Conservation (phyloP, 345 rosid genomes). For the Syzygium oleosum region DNA sequence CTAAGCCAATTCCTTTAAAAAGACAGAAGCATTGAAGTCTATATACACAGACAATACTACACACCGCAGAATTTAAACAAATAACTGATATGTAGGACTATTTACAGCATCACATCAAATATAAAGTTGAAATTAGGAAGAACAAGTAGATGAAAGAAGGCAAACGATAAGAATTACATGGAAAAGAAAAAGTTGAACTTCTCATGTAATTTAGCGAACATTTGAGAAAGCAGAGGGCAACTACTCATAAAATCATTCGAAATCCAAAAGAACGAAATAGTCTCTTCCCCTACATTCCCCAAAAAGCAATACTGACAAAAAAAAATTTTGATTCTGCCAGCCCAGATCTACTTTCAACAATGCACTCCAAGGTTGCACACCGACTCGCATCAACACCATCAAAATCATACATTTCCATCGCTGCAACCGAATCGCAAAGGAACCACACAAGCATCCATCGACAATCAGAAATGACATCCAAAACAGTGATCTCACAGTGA, state of each 20-base stretch:
- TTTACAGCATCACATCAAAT: background rate
- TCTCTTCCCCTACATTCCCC: background rate
- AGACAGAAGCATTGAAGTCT: background rate
- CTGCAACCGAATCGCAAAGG: background rate
- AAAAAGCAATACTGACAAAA: background rate
- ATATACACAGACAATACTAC: background rate
- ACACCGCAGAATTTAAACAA: background rate
- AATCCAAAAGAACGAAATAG: background rate
- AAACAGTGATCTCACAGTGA: slow-evolving; percentile 43
- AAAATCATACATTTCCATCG: background rate
- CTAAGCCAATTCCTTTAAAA: background rate
- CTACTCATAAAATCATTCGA: background rate
- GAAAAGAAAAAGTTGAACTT: background rate
- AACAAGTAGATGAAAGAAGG: background rate
- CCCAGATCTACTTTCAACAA: background rate
- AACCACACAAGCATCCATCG: background rate
- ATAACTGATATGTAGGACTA: background rate
- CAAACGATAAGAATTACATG: background rate
- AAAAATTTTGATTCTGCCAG: background rate
- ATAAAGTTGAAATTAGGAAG: background rate
- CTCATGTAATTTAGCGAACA: background rate
- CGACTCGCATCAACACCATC: background rate
- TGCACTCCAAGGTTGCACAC: background rate
- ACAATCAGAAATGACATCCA: background rate
- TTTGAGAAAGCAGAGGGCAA: background rate